Base-by-base conservation (phyloP, 164 flowering plant genomes). In the Vitis rotundifolia region DNA sequence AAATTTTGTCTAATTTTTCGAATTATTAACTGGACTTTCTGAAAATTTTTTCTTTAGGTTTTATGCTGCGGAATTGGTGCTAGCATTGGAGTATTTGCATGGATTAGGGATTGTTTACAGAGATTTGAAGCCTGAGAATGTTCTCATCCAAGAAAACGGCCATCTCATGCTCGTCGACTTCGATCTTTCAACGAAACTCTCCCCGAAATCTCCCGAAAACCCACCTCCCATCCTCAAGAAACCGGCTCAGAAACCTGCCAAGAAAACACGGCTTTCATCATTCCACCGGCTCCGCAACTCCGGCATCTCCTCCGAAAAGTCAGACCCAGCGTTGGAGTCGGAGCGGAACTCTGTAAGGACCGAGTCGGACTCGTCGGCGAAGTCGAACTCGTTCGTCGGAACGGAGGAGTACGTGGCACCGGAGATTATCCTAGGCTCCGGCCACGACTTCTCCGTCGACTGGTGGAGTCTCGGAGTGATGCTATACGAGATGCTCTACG, bases 331-430 rank as follows among this genome's bases (percentile, higher is more conserved):
- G 26, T 22, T 22, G 26, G 26, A 22, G 26, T 37, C 44, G 44
- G 44, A 37, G 44, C 52, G 1, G 55, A 61, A 11, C 12, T 31
- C 69, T 57, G 61, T 13, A 13, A 48, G 14, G 52, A 62, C 73
- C 5, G 79, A 66, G 56, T 73, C 83, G 3, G 81, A 76, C 52
- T 54, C 86, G 52, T 37, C 53, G 4, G 80, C 71, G 69, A 89
- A 85, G 60, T 85, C 94, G 5, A 91, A 91, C 82, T 94, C 98
- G 63, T 92, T 94, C 78, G 98, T 92, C 2, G 98, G 98, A n/a
- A 91, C 98, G 62, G 94, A 91, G 81, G 97, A 94, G 77, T 94
- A 94, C 81, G 89, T 94, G 68, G 88, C 98, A 22, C 98, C 98
- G 56, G 98, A 94, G 80, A 72, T 94, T 54, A 79, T 92, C n/a